These are phyloP conservation scores for Hyaloscypha finlandica DNA, from an alignment of 495 filamentous ascomycete species.

Conservation along the genomic window DNA sequence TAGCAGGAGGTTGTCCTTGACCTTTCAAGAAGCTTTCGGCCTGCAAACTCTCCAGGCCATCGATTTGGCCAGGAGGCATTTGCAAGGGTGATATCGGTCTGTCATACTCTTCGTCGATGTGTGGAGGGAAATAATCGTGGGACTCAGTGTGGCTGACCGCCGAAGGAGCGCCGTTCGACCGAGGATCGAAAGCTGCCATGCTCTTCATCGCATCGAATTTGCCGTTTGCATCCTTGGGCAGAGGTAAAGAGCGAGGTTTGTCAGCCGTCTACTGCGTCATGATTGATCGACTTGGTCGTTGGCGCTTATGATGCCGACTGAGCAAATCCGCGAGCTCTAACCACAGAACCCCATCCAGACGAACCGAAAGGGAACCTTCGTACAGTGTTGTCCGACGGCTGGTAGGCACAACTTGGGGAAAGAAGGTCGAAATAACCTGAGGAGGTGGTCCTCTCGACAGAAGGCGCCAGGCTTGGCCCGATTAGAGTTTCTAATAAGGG, in stretches of 20 bases:
- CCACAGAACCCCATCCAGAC: not conserved
- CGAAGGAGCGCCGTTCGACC: not conserved
- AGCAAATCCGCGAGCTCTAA: not conserved
- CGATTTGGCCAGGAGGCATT: slow-evolving; percentile 27
- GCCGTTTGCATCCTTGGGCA: not conserved
- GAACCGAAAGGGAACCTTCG: not conserved
- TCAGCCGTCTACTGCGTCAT: slow-evolving; percentile 12
- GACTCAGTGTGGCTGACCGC: not conserved
- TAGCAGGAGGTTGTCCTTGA: slow-evolving; percentile 22
- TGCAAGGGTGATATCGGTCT: slow-evolving; percentile 22
- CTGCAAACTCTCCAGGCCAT: slow-evolving; percentile 26
- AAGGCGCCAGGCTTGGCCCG: not conserved
- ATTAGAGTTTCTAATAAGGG: slow-evolving; percentile 1
- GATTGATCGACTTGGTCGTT: not conserved
- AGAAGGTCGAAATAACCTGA: not conserved
- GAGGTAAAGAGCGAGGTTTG: not conserved
- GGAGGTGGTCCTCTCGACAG: not conserved
- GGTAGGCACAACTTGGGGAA: not conserved
- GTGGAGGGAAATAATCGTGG: not conserved
- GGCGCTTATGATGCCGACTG: not conserved
- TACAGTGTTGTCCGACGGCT: not conserved
- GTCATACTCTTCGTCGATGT: slow-evolving; percentile 3
- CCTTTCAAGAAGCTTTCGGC: slow-evolving; percentile 7
- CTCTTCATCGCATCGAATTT: slow-evolving; percentile 12
- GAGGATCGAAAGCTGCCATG: slow-evolving; percentile 10